Evolutionary conservation across 805 yeast species (phyloP).

Genomic region (Candida tibetensis): DNA sequence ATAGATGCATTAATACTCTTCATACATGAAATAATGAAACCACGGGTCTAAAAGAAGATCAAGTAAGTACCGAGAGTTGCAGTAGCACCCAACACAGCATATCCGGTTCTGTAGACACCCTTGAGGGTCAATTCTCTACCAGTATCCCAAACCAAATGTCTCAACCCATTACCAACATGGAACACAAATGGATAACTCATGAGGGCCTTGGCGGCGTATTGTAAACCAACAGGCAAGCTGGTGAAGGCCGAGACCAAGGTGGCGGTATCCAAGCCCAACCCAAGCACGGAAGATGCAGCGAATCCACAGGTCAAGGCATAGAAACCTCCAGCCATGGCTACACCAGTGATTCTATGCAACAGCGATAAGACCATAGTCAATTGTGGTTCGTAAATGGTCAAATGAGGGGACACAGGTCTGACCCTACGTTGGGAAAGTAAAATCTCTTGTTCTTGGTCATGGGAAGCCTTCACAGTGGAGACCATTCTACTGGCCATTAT

Average conservation of each 20-base stretch:
- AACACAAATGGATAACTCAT: constrained; percentile 82
- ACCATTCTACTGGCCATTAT: constrained; percentile 10
- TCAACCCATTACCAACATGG: constrained; percentile 83
- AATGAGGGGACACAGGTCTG: constrained; percentile 91
- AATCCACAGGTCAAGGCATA: constrained; percentile 75
- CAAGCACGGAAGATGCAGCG: constrained; percentile 60
- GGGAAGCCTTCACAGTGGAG: constrained; percentile 47
- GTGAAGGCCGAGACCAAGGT: constrained; percentile 54
- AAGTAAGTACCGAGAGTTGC: constrained; percentile 58
- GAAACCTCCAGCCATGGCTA: constrained; percentile 73
- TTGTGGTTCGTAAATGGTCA: constrained; percentile 88
- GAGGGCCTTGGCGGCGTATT: constrained; percentile 62
- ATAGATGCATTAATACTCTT: too few relatives aligned
- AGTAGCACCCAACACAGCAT: constrained; percentile 69
- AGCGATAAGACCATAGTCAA: constrained; percentile 78
- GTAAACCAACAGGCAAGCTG: constrained; percentile 60
- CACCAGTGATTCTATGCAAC: constrained; percentile 86
- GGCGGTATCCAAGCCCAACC: constrained; percentile 57
- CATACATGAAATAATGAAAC: background rate
- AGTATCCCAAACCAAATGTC: constrained; percentile 93
- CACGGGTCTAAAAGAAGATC: constrained; percentile 36
- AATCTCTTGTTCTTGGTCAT: constrained; percentile 62
- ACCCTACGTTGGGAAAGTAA: constrained; percentile 77
- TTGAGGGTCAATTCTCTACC: constrained; percentile 75
- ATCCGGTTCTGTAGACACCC: constrained; percentile 93